Conservation (phyloP, 371 early-diverging fungal genomes). For the Coemansia sp. region DNA sequence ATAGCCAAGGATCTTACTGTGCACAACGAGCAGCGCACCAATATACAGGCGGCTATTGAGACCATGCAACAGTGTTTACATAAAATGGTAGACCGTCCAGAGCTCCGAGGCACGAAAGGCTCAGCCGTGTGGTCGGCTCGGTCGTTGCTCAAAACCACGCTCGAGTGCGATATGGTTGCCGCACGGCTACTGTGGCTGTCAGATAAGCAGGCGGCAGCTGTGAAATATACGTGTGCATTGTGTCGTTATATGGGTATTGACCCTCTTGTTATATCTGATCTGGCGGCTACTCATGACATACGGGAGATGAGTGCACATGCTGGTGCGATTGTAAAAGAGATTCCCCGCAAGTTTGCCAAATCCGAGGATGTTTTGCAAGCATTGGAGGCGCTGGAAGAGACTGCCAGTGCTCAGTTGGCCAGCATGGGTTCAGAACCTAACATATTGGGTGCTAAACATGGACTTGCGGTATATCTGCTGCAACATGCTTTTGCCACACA, state of each 20-base stretch:
- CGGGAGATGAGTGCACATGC: background rate
- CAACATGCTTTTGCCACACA: slow-evolving; percentile 20
- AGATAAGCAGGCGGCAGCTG: background rate
- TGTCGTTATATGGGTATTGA: slow-evolving; percentile 28
- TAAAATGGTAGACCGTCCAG: slow-evolving; percentile 15
- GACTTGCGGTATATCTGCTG: slow-evolving; percentile 13
- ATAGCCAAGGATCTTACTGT: slow-evolving; percentile 37
- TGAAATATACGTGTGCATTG: slow-evolving; percentile 16
- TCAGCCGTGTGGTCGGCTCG: slow-evolving; percentile 32
- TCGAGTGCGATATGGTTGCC: slow-evolving; percentile 34
- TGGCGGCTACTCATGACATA: background rate
- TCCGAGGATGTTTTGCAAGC: slow-evolving; percentile 39
- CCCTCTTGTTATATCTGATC: background rate
- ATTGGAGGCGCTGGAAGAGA: slow-evolving; percentile 29
- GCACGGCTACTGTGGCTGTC: slow-evolving; percentile 17
- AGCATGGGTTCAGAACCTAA: background rate
- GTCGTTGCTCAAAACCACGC: slow-evolving; percentile 31
- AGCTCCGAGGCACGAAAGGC: slow-evolving; percentile 28
- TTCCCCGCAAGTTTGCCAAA: slow-evolving; percentile 39
- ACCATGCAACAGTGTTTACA: slow-evolving; percentile 19
- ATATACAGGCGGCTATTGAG: background rate
- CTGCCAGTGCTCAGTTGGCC: slow-evolving; percentile 24
- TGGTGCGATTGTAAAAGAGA: background rate
- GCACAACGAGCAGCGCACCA: slow-evolving; percentile 8
- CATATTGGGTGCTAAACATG: background rate